Evolutionary conservation across 306 rosid genomes (phyloP).

Genomic region (Astragalus membranaceus): DNA sequence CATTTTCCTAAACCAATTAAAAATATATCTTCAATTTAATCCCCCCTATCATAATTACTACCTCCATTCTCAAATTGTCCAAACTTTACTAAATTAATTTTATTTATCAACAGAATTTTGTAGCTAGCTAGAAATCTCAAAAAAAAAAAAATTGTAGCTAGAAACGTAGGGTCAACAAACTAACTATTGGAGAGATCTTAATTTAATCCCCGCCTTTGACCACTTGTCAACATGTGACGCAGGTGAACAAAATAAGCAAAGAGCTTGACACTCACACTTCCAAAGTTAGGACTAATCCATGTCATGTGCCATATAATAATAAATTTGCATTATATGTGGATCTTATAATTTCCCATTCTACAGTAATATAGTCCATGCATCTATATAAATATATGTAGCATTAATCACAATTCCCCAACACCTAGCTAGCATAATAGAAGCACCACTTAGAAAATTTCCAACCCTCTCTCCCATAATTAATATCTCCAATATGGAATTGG

Average conservation of each 20-base stretch:
- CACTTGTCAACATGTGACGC: not conserved
- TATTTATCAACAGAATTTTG: too few relatives aligned
- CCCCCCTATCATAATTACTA: too few relatives aligned
- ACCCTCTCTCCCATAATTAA: not conserved
- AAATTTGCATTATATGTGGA: not conserved
- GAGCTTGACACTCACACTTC: not conserved
- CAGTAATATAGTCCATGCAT: not conserved
- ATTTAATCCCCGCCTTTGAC: too few relatives aligned
- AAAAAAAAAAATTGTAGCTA: too few relatives aligned
- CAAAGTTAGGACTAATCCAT: not conserved
- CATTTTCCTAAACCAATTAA: too few relatives aligned
- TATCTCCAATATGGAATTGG: conserved; percentile 28
- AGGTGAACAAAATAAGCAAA: not conserved
- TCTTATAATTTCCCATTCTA: not conserved
- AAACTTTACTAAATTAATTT: too few relatives aligned
- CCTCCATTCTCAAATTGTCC: too few relatives aligned
- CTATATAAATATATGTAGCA: not conserved
- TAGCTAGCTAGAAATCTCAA: too few relatives aligned
- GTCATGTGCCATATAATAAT: not conserved
- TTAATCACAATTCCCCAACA: not conserved
- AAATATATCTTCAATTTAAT: too few relatives aligned
- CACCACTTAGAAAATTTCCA: not conserved
- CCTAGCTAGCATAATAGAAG: not conserved
- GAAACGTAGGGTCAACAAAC: not conserved
- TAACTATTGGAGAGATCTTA: not conserved